A percentile compares a stretch with the other conserved stretches of the same genome.
Conservation (phyloP, 495 filamentous ascomycete species). For the Penicillium malachiteum region DNA sequence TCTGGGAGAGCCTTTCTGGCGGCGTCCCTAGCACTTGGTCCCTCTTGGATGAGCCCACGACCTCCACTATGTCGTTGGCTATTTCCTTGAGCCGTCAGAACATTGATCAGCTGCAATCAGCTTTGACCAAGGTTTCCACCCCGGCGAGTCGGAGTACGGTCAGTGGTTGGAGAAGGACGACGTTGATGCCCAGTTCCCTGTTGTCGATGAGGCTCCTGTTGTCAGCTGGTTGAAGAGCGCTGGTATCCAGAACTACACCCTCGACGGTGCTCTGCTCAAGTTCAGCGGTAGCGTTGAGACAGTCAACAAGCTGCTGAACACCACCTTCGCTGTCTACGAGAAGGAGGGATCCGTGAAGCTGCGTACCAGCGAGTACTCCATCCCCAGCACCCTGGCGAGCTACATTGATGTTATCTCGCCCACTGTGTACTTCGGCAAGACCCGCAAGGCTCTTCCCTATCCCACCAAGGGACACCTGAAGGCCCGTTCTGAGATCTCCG, state of each 20-base stretch:
- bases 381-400: constrained; percentile 53
- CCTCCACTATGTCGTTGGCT: constrained; percentile 26
- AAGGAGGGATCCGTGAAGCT: constrained; percentile 36
- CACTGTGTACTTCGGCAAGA: constrained; percentile 57
- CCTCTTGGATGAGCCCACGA: constrained; percentile 8
- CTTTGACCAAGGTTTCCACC: constrained; percentile 54
- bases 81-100: constrained; percentile 49
- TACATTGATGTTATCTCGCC: constrained; percentile 60
- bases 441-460: constrained; percentile 20
- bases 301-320: constrained; percentile 50
- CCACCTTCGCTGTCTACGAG: constrained; percentile 43
- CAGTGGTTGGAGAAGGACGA: constrained; percentile 53
- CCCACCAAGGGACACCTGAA: constrained; percentile 7
- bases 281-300: constrained; percentile 49
- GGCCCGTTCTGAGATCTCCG: constrained; percentile 20
- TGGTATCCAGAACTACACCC: constrained; percentile 45
- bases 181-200: constrained; percentile 51
- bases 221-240: constrained; percentile 50
- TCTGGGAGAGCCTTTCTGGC: constrained; percentile 17
- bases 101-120: constrained; percentile 53
- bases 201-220: constrained; percentile 40
- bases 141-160: constrained; percentile 54
- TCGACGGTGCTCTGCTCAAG: constrained; percentile 44
- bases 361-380: constrained; percentile 62
- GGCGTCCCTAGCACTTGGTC: constrained; percentile 15